These are phyloP conservation scores for Cerioporus squamosus DNA, from an alignment of 1,284 basidiomycete species.

Conservation along the genomic window DNA sequence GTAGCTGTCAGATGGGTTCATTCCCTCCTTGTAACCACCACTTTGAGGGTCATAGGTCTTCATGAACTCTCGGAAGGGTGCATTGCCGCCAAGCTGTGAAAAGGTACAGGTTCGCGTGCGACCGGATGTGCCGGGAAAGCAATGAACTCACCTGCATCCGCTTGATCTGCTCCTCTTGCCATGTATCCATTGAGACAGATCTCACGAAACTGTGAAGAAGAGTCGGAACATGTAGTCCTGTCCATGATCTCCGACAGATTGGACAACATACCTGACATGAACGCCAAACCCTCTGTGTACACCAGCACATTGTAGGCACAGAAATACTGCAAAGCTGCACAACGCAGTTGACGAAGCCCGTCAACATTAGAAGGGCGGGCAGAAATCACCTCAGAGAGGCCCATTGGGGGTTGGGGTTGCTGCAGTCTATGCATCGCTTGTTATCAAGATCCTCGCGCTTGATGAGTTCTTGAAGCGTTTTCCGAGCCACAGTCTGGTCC, in stretches of 20 bases:
- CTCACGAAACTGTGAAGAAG: constrained; percentile 76
- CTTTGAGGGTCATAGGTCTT: constrained; percentile 73
- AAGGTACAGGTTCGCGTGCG: constrained; percentile 10
- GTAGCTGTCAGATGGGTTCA: constrained; percentile 82
- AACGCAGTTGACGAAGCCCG: constrained; percentile 16
- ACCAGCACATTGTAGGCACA: constrained; percentile 92
- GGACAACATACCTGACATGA: constrained; percentile 67
- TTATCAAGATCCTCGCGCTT: constrained; percentile 75
- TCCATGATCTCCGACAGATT: background rate
- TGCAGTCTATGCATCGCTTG: constrained; percentile 81
- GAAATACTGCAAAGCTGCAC: constrained; percentile 79
- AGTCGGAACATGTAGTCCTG: constrained; percentile 1
- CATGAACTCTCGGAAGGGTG: constrained; percentile 79
- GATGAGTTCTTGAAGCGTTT: constrained; percentile 75
- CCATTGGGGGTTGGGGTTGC: constrained; percentile 90
- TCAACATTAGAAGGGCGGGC: constrained; percentile 23
- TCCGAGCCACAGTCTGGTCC: constrained; percentile 74
- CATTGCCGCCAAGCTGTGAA: constrained; percentile 82
- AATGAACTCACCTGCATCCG: constrained; percentile 78
- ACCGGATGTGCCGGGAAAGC: constrained; percentile 10
- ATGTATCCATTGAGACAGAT: constrained; percentile 95
- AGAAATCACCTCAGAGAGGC: constrained; percentile 70
- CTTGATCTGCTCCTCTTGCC: constrained; percentile 88
- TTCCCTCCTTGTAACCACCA: constrained; percentile 75
- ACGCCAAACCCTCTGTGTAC: constrained; percentile 89